Conservation (phyloP, 371 early-diverging fungal species). For the Rhizopus sp. region DNA sequence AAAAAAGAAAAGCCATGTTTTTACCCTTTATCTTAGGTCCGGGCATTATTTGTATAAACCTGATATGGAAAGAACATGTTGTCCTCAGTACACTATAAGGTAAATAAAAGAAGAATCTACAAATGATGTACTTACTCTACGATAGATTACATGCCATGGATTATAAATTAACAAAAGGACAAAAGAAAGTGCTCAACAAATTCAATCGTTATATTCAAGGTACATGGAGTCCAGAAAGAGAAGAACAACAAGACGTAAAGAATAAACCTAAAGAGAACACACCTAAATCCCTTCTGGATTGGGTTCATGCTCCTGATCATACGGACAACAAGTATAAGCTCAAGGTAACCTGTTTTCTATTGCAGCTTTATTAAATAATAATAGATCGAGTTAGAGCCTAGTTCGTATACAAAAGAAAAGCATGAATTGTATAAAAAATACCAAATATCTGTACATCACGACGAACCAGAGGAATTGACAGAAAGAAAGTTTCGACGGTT, state of each 20-base stretch:
- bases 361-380: not conserved
- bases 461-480: conserved; percentile 58
- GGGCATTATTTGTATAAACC: conserved; percentile 70
- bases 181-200: conserved; percentile 68
- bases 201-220: conserved; percentile 60
- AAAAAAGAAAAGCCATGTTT: not conserved
- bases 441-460: conserved; percentile 80
- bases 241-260: conserved; percentile 5
- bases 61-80: conserved; percentile 61
- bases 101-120: not conserved
- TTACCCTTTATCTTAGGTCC: conserved; percentile 40
- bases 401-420: conserved; percentile 73
- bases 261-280: conserved; percentile 17
- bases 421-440: conserved; percentile 78
- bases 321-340: conserved; percentile 11
- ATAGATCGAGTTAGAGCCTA: conserved; percentile 61
- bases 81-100: conserved; percentile 74
- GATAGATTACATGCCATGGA: conserved; percentile 52
- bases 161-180: conserved; percentile 63
- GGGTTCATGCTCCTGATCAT: not conserved
- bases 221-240: conserved; percentile 28
- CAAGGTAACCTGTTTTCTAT: not conserved
- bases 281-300: conserved; percentile 6
- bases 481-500: conserved; percentile 65
- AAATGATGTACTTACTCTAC: not conserved